phyloP scores from a whole-genome alignment of 2,329 filamentous ascomycete genomes.

The Hymenoscyphus occultus region DNA sequence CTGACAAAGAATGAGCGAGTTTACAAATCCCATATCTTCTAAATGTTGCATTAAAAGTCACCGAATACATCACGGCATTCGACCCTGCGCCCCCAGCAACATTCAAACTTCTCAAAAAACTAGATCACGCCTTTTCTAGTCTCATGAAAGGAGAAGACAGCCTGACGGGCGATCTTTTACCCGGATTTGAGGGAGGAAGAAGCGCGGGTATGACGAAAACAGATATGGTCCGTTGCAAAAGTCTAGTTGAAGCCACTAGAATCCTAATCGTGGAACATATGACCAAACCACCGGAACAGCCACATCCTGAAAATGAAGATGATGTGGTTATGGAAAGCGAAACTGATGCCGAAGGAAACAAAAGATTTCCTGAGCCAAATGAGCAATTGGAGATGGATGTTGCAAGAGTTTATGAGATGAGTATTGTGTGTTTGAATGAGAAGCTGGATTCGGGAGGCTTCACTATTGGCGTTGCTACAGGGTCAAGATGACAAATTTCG shows the following conservation, averaged over 20 bases:
- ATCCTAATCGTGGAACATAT: conserved; percentile 67
- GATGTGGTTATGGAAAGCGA: conserved; percentile 35
- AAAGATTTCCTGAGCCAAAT: conserved; percentile 41
- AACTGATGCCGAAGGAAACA: conserved; percentile 25
- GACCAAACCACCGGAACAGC: conserved; percentile 46
- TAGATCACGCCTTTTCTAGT: conserved; percentile 81
- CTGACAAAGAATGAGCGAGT: conserved; percentile 50
- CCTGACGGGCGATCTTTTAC: conserved; percentile 61
- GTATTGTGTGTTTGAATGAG: conserved; percentile 71
- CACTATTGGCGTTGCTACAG: conserved; percentile 2
- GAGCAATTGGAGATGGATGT: conserved; percentile 64
- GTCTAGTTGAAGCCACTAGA: conserved; percentile 74
- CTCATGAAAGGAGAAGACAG: conserved; percentile 67
- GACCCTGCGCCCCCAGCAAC: conserved; percentile 63
- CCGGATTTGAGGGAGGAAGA: conserved; percentile 64
- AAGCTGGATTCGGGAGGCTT: conserved; percentile 46
- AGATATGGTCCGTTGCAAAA: conserved; percentile 84
- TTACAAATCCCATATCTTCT: conserved; percentile 84
- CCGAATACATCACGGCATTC: conserved; percentile 70
- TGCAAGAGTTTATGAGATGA: conserved; percentile 75
- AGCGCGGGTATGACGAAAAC: conserved; percentile 65
- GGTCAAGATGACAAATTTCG: neutral
- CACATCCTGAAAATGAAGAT: conserved; percentile 43
- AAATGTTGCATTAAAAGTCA: conserved; percentile 69
- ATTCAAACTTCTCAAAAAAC: conserved; percentile 69